Evolutionary conservation across 345 rosid genomes (phyloP), one percentile per base, ranked within the genome.

Genomic region (Chamaenerion angustifolium): DNA sequence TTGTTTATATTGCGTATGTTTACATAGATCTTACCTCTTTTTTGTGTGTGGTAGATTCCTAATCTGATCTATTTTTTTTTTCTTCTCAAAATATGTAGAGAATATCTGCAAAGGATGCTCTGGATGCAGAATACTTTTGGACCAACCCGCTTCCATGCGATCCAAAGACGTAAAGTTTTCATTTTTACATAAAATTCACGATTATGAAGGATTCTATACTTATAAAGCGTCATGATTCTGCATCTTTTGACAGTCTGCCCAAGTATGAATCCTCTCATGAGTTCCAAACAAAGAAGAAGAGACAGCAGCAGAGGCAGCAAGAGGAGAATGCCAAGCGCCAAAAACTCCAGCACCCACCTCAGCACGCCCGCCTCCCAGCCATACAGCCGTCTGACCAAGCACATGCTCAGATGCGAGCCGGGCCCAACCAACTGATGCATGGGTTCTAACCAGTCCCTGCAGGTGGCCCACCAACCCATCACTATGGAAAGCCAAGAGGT

Each of bases 61-160:
- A 42, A 8, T n/a, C n/a, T n/a, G n/a, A n/a, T n/a, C n/a, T n/a
- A n/a, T 12, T 10, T 60, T 42, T 15, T 60, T 17, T 35, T 57
- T 37, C 40, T 25, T n/a, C n/a, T n/a, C n/a, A n/a, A 21, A 42
- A 40, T 43, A 16, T 62, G 56, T 66, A 90, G 98, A 81, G 98
- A 74, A 81, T 90, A 77, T 69, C 76, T 17, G 95, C 95, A 31
- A 90, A 81, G 76, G 98, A 90, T 77, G 90, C 95, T 16, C 82
- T 90, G 31, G 98, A 86, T 65, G 95, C 95, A 0, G 95, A 90
- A 71, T 90, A 90, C 71, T 86, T 90, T 73, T 90, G 98, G 98
- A 66, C 84, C 48, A 95, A 90, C 43, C 98, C 95, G 0, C 71
- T 83, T 40, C 98, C 98, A 4, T 90, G 98, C 59, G 94, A 90